These are phyloP conservation scores for Tetrapisispora fleetii DNA, from an alignment of 805 yeast species.

Conservation along the genomic window DNA sequence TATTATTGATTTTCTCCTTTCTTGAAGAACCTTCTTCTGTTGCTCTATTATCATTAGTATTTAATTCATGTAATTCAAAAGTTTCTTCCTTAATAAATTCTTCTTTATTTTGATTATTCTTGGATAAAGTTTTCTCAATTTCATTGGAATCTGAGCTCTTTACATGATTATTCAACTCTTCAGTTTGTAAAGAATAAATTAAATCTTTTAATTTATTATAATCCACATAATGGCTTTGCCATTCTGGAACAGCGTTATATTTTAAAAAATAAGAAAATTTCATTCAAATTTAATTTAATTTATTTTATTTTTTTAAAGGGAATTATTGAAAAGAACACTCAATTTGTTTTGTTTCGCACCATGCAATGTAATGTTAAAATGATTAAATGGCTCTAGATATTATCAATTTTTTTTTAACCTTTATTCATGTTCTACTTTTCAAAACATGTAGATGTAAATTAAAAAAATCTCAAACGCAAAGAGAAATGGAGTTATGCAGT, in stretches of 20 bases:
- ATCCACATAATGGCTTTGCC: constrained; percentile 76
- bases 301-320: neutral
- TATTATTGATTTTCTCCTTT: neutral
- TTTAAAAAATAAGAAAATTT: constrained; percentile 59
- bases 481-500: too few species aligned
- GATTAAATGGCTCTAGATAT: too few species aligned
- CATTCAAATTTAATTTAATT: constrained; percentile 30
- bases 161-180: constrained; percentile 15
- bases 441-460: too few species aligned
- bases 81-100: constrained; percentile 10
- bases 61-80: constrained; percentile 20
- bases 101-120: neutral
- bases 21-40: neutral
- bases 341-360: too few species aligned
- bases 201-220: constrained; percentile 49
- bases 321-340: too few species aligned
- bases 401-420: too few species aligned
- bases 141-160: neutral
- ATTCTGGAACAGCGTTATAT: constrained; percentile 71
- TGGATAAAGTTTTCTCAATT: neutral
- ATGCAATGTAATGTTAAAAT: too few species aligned
- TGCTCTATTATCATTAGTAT: too few species aligned
- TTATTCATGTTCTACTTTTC: too few species aligned
- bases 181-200: constrained; percentile 45
- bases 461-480: too few species aligned